Conservation (phyloP, 495 filamentous ascomycete genomes). For the Lophium mytilinum region DNA sequence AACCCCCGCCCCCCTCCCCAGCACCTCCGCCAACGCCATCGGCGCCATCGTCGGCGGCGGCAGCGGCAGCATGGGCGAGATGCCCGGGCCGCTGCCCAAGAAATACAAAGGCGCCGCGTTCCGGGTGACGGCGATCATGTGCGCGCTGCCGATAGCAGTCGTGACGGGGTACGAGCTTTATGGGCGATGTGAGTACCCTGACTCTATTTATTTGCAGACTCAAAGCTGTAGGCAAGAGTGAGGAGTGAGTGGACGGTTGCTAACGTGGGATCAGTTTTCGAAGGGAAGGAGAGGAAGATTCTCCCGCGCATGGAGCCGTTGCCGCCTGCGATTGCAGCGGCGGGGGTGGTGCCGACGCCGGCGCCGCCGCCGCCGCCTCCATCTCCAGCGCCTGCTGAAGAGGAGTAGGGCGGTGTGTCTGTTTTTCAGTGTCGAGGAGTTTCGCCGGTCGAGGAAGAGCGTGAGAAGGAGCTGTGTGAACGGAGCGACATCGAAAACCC, state of each 20-base stretch:
- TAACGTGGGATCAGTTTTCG: not conserved
- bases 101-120: conserved; percentile 20
- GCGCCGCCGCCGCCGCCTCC: not conserved
- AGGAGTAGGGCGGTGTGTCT: not conserved
- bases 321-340: not conserved
- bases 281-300: not conserved
- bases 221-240: not conserved
- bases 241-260: not conserved
- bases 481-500: no score
- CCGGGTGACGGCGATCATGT: conserved; percentile 15
- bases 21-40: not conserved
- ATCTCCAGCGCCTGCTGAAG: not conserved
- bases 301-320: not conserved
- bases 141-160: conserved; percentile 18
- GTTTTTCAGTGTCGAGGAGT: not conserved
- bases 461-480: no score
- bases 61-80: not conserved
- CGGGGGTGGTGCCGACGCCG: not conserved
- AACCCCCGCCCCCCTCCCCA: not conserved
- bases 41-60: not conserved
- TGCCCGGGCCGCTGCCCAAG: not conserved
- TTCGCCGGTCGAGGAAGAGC: not conserved
- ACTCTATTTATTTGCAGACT: not conserved
- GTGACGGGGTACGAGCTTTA: conserved; percentile 21
- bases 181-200: conserved; percentile 14